Base-by-base conservation (phyloP, 768 basidiomycete genomes). In the button mushroom (Agaricus bisporus) region DNA sequence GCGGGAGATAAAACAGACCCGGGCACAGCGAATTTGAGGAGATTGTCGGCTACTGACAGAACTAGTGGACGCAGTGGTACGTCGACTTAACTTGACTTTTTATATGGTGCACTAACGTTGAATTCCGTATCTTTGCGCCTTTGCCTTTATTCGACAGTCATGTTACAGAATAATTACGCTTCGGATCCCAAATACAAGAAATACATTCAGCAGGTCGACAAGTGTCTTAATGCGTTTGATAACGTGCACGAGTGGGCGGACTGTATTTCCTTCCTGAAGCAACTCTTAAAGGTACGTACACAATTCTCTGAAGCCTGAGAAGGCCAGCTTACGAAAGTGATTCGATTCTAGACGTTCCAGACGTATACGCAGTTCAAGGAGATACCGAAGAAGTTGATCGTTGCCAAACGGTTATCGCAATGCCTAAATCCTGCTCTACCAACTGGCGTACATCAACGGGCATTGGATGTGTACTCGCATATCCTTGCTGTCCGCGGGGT, bases 241-340 rank as follows among this genome's bases (percentile, higher is more conserved):
- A 91, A 84, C 63, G 92, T 97, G 55, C 91, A 95, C 54, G 97
- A 99, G 73, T 99, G 97, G 97, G 95, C 97, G 56, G 97, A 99
- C 72, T 98, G 94, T 67, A 98, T 97, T 64, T 87, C 95, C 38
- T 99, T 98, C 71, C 69, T 99, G 67, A 95, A 95, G 65, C 88
- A 94, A 60, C 70, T 97, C 56, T 80, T 95, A 56, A 97, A 97
- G 79, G 93, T 91, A 61, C 41, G 67, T 59, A 39, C 12, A 39
- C n/a, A 41, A 47, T 37, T 54, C 49, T 32, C 55, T n/a, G 39
- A 22, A 10, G 14, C 17, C 12, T 26, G 26, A 20, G 39, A 43
- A 8, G 48, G 4, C 11, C 12, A 18, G 29, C 38, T 48, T 45
- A 51, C 6, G 47, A 4, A 7, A 29, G 14, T 14, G 26, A 28